Conservation (phyloP, 1,284 basidiomycete genomes). For the Neotropicomus parvogracilis region DNA sequence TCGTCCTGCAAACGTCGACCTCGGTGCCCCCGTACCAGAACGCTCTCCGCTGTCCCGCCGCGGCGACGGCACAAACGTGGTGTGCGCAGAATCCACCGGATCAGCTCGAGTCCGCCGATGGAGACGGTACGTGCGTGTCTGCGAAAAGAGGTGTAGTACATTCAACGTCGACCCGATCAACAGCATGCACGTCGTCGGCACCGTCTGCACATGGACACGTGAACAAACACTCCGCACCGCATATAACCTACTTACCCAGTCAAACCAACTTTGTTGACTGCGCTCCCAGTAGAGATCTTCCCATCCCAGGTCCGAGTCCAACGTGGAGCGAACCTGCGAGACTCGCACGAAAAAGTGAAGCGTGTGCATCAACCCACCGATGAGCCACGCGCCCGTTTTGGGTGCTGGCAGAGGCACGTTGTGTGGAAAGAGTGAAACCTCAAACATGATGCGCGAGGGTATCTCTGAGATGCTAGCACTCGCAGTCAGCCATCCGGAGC, state of each 20-base stretch:
- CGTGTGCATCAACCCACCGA: conserved; percentile 62
- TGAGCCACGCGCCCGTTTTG: conserved; percentile 59
- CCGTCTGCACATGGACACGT: conserved; percentile 44
- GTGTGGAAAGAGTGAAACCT: conserved; percentile 69
- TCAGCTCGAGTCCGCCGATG: conserved; percentile 48
- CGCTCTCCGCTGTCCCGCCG: conserved; percentile 37
- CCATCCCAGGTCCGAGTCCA: conserved; percentile 69
- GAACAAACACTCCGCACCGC: conserved; percentile 7
- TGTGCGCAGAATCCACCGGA: conserved; percentile 65
- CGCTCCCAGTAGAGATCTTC: conserved; percentile 68
- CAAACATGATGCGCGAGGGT: conserved; percentile 66
- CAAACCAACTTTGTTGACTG: conserved; percentile 64
- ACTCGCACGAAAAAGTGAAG: conserved; percentile 64
- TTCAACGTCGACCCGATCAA: conserved; percentile 52
- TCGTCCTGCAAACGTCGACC: conserved; percentile 31
- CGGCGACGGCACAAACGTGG: conserved; percentile 57
- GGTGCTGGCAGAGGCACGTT: conserved; percentile 68
- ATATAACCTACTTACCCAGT: conserved; percentile 57
- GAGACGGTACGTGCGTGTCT: conserved; percentile 63
- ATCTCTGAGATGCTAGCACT: conserved; percentile 51
- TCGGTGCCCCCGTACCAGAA: conserved; percentile 36
- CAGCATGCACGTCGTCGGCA: conserved; percentile 54
- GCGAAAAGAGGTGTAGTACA: conserved; percentile 62
- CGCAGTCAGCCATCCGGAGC: conserved; percentile 1
- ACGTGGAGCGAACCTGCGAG: conserved; percentile 50